Conservation (phyloP, 345 rosid species). For the Dimocarpus longan region DNA sequence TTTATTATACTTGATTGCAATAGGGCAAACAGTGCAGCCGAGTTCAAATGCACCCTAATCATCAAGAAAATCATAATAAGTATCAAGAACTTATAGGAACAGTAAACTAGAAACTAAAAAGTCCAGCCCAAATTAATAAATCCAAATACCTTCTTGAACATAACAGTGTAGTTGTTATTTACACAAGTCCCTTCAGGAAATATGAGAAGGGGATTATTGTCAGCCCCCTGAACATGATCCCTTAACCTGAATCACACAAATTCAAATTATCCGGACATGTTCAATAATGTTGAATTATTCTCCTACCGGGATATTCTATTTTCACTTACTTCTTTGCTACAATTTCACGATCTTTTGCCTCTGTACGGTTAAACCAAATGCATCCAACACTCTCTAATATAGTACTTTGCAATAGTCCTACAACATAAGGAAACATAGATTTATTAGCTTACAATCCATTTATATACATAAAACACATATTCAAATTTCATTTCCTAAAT, state of each 20-base stretch:
- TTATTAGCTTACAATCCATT: not conserved
- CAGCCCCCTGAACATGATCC: conserved; percentile 84
- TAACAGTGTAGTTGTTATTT: conserved; percentile 92
- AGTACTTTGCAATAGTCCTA: conserved; percentile 93
- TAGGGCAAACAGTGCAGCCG: conserved; percentile 91
- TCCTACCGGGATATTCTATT: not conserved
- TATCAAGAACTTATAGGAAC: conserved; percentile 3
- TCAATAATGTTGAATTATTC: not conserved
- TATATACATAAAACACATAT: not conserved
- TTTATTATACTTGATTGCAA: conserved; percentile 96
- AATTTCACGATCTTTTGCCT: conserved; percentile 96
- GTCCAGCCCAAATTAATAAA: conserved; percentile 10
- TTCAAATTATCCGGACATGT: conserved; percentile 25
- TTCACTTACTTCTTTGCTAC: conserved; percentile 82
- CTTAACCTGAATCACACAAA: conserved; percentile 66
- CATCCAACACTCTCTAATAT: conserved; percentile 96
- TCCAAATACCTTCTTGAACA: conserved; percentile 89
- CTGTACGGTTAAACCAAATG: conserved; percentile 96
- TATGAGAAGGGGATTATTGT: conserved; percentile 95
- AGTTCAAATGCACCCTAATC: conserved; percentile 95
- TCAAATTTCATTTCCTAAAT: not conserved
- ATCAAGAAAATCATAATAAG: conserved; percentile 27
- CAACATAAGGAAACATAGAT: conserved; percentile 25
- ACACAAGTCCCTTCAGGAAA: conserved; percentile 99
- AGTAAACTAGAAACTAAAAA: not conserved